A percentile compares a stretch with the other conserved stretches of the same genome.
These are phyloP conservation scores for Parmales sp. DNA, from an alignment of 108 stramenopile species.

Conservation along the genomic window DNA sequence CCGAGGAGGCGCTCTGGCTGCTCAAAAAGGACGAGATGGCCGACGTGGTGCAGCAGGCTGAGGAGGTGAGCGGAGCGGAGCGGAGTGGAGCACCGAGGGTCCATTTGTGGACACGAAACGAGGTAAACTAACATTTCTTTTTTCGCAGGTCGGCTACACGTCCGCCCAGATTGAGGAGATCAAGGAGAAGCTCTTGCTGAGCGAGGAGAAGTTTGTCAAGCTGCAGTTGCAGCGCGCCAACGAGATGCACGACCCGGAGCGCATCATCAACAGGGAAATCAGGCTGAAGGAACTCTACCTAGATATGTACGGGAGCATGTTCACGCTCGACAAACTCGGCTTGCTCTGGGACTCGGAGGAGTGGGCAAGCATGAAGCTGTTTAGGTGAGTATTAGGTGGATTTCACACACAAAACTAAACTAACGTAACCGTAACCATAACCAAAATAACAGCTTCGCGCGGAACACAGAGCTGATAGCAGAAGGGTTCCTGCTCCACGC, in stretches of 20 bases:
- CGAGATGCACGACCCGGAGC: constrained; percentile 31
- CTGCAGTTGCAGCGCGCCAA: constrained; percentile 37
- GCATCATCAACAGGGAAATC: constrained; percentile 47
- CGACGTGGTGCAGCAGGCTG: constrained; percentile 15
- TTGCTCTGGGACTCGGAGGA: constrained; percentile 25
- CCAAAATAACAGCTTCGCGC: constrained; percentile 1
- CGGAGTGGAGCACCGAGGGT: no score
- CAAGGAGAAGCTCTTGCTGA: constrained; percentile 27
- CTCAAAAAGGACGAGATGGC: constrained; percentile 33
- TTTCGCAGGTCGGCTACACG: not conserved
- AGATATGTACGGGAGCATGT: constrained; percentile 25
- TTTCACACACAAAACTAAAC: no score
- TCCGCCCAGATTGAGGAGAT: constrained; percentile 26
- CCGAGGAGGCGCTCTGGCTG: constrained; percentile 29
- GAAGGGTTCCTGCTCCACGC: constrained; percentile 20
- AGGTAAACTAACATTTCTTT: no score
- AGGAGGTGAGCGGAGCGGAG: no score
- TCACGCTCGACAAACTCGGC: constrained; percentile 17
- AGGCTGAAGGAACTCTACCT: constrained; percentile 40
- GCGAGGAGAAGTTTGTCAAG: constrained; percentile 36
- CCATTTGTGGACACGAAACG: no score
- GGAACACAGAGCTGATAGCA: constrained; percentile 22
- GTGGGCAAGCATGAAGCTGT: constrained; percentile 32
- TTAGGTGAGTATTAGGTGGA: not conserved
- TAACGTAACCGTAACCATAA: not conserved